Evolutionary conservation across 163 green algal species (phyloP).

Genomic region (Trebouxiophyceae sp.): DNA sequence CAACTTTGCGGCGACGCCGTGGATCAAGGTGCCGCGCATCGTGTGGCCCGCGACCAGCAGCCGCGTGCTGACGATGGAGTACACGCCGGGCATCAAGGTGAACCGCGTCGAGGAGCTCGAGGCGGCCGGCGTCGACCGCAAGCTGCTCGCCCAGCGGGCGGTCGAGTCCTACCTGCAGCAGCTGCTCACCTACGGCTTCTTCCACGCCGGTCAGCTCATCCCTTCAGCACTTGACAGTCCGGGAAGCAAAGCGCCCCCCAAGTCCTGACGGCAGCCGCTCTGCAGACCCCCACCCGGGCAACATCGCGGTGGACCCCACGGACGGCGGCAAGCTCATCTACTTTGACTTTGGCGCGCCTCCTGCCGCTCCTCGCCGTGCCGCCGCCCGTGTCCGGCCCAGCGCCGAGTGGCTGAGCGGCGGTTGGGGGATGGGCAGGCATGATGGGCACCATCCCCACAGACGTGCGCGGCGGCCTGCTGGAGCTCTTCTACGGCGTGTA

Average conservation of each 20-base stretch:
- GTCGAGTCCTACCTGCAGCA: constrained; percentile 98
- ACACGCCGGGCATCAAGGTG: constrained; percentile 92
- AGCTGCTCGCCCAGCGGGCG: constrained; percentile 67
- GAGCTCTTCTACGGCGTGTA: constrained; percentile 97
- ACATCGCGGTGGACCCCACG: constrained; percentile 83
- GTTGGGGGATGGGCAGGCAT: too few relatives aligned
- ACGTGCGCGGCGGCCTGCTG: constrained; percentile 70
- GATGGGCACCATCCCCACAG: constrained; percentile 78
- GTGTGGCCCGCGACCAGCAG: neutral
- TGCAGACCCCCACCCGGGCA: constrained; percentile 81
- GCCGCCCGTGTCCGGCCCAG: too few relatives aligned
- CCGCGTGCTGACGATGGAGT: constrained; percentile 80
- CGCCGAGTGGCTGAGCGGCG: too few relatives aligned
- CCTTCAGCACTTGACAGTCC: neutral
- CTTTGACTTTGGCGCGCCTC: constrained; percentile 92
- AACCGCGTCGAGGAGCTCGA: constrained; percentile 52
- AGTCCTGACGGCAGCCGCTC: too few relatives aligned
- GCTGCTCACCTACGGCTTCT: constrained; percentile 84
- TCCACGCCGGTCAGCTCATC: constrained; percentile 53
- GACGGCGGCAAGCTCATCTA: constrained; percentile 80
- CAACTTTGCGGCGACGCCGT: constrained; percentile 55
- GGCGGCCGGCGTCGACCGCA: constrained; percentile 76
- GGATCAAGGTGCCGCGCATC: constrained; percentile 78
- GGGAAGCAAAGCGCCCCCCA: too few relatives aligned
- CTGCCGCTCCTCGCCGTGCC: too few relatives aligned